A percentile compares a stretch with the other conserved stretches of the same genome.
phyloP scores from a whole-genome alignment of 2,329 filamentous ascomycete genomes.

The Thielaviopsis cerberus region DNA sequence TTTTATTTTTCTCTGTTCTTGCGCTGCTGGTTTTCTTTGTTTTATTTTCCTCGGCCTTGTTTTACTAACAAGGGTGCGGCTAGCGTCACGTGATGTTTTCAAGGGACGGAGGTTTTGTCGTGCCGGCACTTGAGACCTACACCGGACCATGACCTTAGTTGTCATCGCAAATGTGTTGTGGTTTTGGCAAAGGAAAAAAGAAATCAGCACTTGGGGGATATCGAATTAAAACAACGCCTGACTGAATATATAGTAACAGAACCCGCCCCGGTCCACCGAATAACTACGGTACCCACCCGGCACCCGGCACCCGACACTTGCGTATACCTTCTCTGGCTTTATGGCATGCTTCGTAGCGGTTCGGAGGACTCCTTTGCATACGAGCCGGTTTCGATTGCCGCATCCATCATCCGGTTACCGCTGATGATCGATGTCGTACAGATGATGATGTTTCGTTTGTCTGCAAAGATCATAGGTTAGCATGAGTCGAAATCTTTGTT shows the following conservation, averaged over 20 bases:
- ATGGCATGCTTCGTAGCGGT: neutral
- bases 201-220: neutral
- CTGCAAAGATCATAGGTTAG: constrained; percentile 20
- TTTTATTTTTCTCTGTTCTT: neutral
- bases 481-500: neutral
- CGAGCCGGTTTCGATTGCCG: constrained; percentile 54
- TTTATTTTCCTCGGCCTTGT: neutral
- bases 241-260: neutral
- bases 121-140: too few species aligned
- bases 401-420: constrained; percentile 75
- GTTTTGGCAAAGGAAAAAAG: neutral
- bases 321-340: neutral
- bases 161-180: too few species aligned
- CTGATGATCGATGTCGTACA: constrained; percentile 83
- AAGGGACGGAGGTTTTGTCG: neutral
- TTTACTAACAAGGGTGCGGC: neutral
- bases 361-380: constrained; percentile 29
- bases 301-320: neutral
- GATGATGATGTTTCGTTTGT: constrained; percentile 67
- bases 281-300: neutral
- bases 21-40: neutral
- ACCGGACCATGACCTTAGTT: too few species aligned
- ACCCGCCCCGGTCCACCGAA: neutral
- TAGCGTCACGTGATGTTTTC: neutral
- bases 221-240: neutral